Base-by-base conservation (phyloP, 257 asterid genomes). In the Osmanthus fragrans region DNA sequence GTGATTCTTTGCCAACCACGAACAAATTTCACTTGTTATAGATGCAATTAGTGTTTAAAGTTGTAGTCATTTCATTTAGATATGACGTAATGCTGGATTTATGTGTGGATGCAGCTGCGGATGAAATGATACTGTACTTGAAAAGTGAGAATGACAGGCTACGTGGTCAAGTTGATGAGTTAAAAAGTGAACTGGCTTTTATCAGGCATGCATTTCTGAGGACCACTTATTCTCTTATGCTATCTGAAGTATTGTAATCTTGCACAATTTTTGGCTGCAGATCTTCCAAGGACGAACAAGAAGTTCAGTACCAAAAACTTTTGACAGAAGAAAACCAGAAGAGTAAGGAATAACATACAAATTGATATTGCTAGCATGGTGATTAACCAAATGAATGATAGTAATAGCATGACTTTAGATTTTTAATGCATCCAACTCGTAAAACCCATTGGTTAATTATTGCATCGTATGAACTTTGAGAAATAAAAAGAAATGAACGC, bases 41-140 rank as follows among this genome's bases (percentile, higher is more conserved):
- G 16, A 9, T 8, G 68, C 10, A 60, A 60, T 60, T 60, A 2
- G 68, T 60, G 18, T 9, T 7, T 60, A 23, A 63, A 23, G 69
- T 63, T 8, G 34, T 63, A 23, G 33, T 18, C 1, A 12, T 42
- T 76, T 47, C 72, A 18, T 34, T 60, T 25, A 18, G 25, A 39
- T 47, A 18, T 68, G 21, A 74, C 67, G 68, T 71, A 81, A 72
- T 47, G 73, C 74, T 76, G 36, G 47, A 70, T 76, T 18, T 69
- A 58, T 77, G 30, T 84, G 66, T 83, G 82, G 73, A 65, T 84
- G 81, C 91, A 92, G 98, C 87, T 82, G 90, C 97, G 0, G 97
- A 92, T 81, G 96, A 89, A 74, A 84, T 88, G 89, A 86, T 90
- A 81, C 86, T 88, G 63, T 77, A 80, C 87, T 83, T 92, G 86